phyloP scores from a whole-genome alignment of 2,329 filamentous ascomycete species.

The Coniochaeta prunicola region DNA sequence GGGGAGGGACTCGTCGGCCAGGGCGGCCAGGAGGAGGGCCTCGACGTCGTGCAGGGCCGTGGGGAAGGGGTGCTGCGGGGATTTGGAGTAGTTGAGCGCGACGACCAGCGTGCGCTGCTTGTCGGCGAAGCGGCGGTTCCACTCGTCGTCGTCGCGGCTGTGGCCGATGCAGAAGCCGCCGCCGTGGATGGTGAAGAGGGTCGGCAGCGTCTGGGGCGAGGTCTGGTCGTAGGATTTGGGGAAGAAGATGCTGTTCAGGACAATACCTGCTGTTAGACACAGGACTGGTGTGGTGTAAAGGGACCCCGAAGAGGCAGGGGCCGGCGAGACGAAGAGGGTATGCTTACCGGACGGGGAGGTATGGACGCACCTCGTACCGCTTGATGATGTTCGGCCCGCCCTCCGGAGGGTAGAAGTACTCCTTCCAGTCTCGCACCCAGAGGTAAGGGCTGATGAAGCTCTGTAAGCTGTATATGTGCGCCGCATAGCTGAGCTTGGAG shows the following conservation, averaged over 20 bases:
- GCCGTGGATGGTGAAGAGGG: conserved; percentile 43
- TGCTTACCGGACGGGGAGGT: conserved; percentile 24
- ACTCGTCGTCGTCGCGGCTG: conserved; percentile 36
- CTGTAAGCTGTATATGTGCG: conserved; percentile 18
- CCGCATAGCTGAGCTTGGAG: conserved; percentile 14
- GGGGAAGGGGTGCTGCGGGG: conserved; percentile 37
- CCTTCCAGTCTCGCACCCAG: conserved; percentile 18
- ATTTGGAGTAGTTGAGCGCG: conserved; percentile 41
- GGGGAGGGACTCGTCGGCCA: conserved; percentile 35
- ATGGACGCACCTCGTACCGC: conserved; percentile 24
- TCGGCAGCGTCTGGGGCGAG: conserved; percentile 23
- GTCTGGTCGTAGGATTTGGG: conserved; percentile 24
- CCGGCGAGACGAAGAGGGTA: neutral
- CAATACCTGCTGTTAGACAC: no score
- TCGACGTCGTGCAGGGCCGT: conserved; percentile 35
- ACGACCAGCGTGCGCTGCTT: conserved; percentile 34
- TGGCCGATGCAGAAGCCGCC: conserved; percentile 40
- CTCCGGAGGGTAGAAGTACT: conserved; percentile 18
- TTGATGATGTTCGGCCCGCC: conserved; percentile 24
- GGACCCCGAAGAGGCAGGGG: neutral
- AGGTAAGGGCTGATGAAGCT: conserved; percentile 9
- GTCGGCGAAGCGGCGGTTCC: conserved; percentile 35
- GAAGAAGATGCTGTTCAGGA: conserved; percentile 34
- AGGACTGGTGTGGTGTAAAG: no score
- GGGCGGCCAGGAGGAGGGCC: conserved; percentile 31